phyloP scores from a whole-genome alignment of 2,329 filamentous ascomycete genomes.

The Colletotrichum sidae region DNA sequence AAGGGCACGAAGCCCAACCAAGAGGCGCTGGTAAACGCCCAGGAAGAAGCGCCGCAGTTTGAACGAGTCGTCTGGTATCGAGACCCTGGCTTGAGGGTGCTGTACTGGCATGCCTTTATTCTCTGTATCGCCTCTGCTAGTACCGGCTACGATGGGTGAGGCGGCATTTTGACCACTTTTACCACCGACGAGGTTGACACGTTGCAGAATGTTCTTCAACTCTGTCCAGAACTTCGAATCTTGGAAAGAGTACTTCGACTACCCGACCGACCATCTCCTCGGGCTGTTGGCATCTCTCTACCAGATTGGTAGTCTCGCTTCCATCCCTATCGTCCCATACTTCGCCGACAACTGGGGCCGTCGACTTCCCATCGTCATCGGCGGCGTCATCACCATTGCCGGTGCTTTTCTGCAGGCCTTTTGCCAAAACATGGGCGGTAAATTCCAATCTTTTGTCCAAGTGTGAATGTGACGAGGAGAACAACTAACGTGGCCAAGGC shows the following conservation, averaged over 20 bases:
- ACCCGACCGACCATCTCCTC: slow-evolving; percentile 44
- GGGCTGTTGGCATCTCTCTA: slow-evolving; percentile 54
- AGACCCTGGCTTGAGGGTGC: slow-evolving; percentile 64
- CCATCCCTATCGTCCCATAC: slow-evolving; percentile 45
- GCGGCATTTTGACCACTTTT: not conserved
- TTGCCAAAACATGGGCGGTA: slow-evolving; percentile 54
- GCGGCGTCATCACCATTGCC: slow-evolving; percentile 58
- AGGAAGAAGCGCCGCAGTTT: slow-evolving; percentile 61
- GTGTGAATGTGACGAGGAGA: too few species aligned
- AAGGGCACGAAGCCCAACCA: slow-evolving; percentile 6
- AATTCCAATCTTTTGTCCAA: slow-evolving; percentile 37
- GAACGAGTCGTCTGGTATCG: slow-evolving; percentile 63
- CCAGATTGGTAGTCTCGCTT: slow-evolving; percentile 59
- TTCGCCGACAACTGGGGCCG: slow-evolving; percentile 53
- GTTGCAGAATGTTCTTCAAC: slow-evolving; percentile 20
- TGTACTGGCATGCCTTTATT: slow-evolving; percentile 64
- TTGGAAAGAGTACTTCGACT: slow-evolving; percentile 43
- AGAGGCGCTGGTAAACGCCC: slow-evolving; percentile 41
- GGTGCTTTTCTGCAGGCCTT: slow-evolving; percentile 56
- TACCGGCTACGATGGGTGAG: slow-evolving; percentile 66
- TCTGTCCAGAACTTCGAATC: slow-evolving; percentile 27
- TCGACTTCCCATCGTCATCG: slow-evolving; percentile 54
- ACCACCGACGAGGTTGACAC: not conserved
- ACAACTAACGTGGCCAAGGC: slow-evolving; percentile 41
- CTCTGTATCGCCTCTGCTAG: slow-evolving; percentile 66